phyloP scores from a whole-genome alignment of 306 rosid species.

The Inga oerstediana region DNA sequence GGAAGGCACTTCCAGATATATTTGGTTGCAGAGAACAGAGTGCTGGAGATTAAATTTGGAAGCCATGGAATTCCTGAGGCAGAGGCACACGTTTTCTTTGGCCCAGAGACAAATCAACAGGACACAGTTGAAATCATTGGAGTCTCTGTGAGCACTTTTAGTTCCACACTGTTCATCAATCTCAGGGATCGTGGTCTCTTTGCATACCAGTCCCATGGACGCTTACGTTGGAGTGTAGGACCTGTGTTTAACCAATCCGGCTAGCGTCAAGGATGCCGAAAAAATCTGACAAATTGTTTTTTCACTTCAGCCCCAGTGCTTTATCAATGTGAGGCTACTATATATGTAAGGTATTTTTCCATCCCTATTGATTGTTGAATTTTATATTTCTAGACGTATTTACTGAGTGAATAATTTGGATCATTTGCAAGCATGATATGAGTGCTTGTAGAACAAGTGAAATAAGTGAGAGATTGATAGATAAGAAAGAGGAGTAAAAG shows the following conservation, averaged over 20 bases:
- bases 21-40: constrained; percentile 70
- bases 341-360: constrained; percentile 61
- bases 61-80: constrained; percentile 45
- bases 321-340: constrained; percentile 80
- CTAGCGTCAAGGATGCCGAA: constrained; percentile 69
- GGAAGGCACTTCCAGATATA: constrained; percentile 55
- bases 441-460: neutral
- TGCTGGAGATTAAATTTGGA: constrained; percentile 56
- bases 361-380: constrained; percentile 9
- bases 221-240: constrained; percentile 72
- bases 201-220: constrained; percentile 51
- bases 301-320: constrained; percentile 69
- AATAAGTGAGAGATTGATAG: neutral
- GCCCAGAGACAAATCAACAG: constrained; percentile 48
- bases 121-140: constrained; percentile 60
- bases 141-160: constrained; percentile 62
- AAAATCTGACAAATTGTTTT: constrained; percentile 54
- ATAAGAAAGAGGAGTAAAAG: neutral
- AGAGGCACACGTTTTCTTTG: constrained; percentile 49
- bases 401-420: neutral
- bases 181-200: constrained; percentile 66
- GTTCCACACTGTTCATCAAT: constrained; percentile 56
- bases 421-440: neutral
- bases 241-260: constrained; percentile 71
- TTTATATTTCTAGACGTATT: neutral